These are phyloP conservation scores for Cylindrotheca fusiformis DNA, from an alignment of 108 stramenopile species.

Conservation along the genomic window DNA sequence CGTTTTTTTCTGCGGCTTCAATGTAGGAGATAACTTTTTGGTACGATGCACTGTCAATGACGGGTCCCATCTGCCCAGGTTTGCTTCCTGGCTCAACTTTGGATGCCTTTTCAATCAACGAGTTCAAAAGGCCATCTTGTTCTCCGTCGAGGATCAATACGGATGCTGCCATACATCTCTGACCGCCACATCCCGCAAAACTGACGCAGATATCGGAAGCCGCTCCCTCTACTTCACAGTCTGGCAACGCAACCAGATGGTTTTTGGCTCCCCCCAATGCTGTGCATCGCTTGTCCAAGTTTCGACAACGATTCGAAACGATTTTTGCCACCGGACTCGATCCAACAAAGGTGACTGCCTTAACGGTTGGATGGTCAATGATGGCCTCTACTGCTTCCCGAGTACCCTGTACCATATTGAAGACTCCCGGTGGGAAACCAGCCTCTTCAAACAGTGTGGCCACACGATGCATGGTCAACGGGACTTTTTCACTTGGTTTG, in stretches of 20 bases:
- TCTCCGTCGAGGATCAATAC: constrained; percentile 84
- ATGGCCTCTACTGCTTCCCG: constrained; percentile 60
- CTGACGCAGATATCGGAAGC: constrained; percentile 89
- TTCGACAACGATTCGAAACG: constrained; percentile 70
- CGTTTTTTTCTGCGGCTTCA: constrained; percentile 68
- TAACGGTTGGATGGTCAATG: constrained; percentile 65
- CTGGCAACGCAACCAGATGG: constrained; percentile 91
- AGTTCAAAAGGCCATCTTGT: constrained; percentile 55
- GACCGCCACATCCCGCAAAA: constrained; percentile 90
- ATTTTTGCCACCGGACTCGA: constrained; percentile 83
- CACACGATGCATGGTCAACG: constrained; percentile 75
- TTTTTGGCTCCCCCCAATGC: constrained; percentile 97
- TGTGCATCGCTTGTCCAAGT: constrained; percentile 84
- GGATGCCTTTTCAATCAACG: constrained; percentile 66
- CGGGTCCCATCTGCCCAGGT: constrained; percentile 89
- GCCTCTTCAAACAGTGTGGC: constrained; percentile 61
- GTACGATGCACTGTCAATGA: constrained; percentile 80
- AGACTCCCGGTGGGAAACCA: constrained; percentile 85
- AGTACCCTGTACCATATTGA: constrained; percentile 78
- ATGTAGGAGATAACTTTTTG: constrained; percentile 84
- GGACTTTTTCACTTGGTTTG: constrained; percentile 92
- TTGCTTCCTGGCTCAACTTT: constrained; percentile 72
- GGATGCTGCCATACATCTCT: constrained; percentile 94
- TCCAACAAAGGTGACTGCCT: constrained; percentile 94
- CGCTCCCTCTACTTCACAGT: constrained; percentile 84